These are phyloP conservation scores for Panaeolus cyanescens DNA, from an alignment of 768 basidiomycete genomes.

Conservation along the genomic window DNA sequence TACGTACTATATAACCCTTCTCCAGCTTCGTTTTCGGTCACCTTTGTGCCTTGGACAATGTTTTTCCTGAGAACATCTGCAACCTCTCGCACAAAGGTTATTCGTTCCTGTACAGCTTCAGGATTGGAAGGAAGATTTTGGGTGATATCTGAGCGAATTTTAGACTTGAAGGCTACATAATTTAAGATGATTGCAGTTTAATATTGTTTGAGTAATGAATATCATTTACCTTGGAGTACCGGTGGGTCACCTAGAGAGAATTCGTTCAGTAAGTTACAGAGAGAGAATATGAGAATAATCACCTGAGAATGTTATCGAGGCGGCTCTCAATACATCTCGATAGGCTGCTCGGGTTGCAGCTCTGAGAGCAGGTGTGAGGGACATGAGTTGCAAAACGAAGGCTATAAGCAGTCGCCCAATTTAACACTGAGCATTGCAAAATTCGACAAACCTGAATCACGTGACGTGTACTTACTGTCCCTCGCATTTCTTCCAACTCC, in stretches of 20 bases:
- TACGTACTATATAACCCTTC: conserved; percentile 62
- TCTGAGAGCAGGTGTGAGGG: conserved; percentile 55
- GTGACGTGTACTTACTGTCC: no score
- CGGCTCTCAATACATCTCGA: conserved; percentile 67
- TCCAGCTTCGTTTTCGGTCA: conserved; percentile 31
- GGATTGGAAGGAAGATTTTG: conserved; percentile 43
- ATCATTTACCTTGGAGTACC: conserved; percentile 51
- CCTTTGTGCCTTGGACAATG: conserved; percentile 76
- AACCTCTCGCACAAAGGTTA: conserved; percentile 66
- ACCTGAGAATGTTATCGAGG: conserved; percentile 69
- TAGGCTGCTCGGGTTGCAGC: conserved; percentile 77
- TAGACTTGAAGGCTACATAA: conserved; percentile 71
- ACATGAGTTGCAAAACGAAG: conserved; percentile 46
- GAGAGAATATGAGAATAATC: not conserved
- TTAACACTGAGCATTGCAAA: no score
- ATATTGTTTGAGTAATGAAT: no score
- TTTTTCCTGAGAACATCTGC: conserved; percentile 77
- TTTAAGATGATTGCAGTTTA: no score
- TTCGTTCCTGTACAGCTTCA: conserved; percentile 51
- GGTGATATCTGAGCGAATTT: conserved; percentile 64
- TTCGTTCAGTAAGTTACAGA: conserved; percentile 6
- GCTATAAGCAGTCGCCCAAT: not conserved
- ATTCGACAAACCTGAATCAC: no score
- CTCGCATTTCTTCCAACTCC: no score
- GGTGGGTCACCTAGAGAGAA: conserved; percentile 51